Evolutionary conservation across 2,329 filamentous ascomycete species (phyloP), one percentile per base, ranked within the genome.

Genomic region (Cercospora sojina): DNA sequence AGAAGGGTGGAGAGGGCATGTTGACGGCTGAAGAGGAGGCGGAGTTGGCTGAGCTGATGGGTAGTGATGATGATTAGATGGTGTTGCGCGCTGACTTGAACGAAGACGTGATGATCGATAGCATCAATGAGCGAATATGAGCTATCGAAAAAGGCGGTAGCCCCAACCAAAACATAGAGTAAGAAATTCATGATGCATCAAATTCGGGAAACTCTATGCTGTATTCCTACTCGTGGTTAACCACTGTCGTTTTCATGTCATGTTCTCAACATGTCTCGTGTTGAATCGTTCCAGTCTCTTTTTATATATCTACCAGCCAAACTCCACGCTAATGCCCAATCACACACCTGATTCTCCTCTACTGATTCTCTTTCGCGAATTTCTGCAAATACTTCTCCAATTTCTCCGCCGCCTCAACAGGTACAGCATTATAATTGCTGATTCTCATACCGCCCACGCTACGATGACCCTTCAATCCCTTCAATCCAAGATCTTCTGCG

Each of bases 1-100:
- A 78, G 35, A 80, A 80, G 71, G 77, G 77, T 69, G 80, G 80
- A 61, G 84, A 83, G 5, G 77, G 81, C 43, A 67, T 88, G 75
- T 81, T 97, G 79, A 97, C 93, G 5, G 90, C 87, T 12, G 94
- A 98, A 73, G 95, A 99, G 78, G 94, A 98, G 79, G 90, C 91
- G 4, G 95, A 98, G 78, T 83, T 99, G 70, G 93, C 92, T 13
- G 95, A 93, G 70, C 80, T 99, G 77, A 91, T 99, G 91, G 92
- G 89, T 64, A 89, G 92, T 69, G 84, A 86, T 72, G 89, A 91
- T 62, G 60, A 62, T 27, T 56, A 56, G 16, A 12, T 31, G 16
- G 1, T 5, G 7, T 29, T 6, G 13, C 29, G 47, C 3, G 27
- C 7, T 9, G 6, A 25, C 1, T 1, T 3, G 43, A 7, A 25